Conservation (phyloP, 1,284 basidiomycete species). For the Fomitopsis palustris region DNA sequence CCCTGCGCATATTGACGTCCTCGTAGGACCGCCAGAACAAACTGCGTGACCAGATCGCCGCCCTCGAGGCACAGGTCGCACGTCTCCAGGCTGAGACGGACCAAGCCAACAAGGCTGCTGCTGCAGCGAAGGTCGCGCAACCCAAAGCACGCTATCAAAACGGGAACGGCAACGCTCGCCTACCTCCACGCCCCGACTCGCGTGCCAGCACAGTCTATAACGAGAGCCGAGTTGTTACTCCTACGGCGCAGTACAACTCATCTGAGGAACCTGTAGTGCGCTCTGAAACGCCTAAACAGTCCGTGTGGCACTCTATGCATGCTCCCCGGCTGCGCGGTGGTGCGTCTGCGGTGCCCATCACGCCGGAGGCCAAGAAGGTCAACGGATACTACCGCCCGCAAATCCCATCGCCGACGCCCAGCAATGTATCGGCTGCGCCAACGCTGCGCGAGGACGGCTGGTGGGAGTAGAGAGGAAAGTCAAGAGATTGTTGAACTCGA, state of each 20-base stretch:
- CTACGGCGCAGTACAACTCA: conserved; percentile 27
- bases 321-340: conserved; percentile 43
- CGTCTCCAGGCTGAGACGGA: conserved; percentile 59
- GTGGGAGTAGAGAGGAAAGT: conserved; percentile 38
- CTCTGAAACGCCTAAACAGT: conserved; percentile 45
- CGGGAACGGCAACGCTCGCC: conserved; percentile 33
- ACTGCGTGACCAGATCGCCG: conserved; percentile 60
- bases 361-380: conserved; percentile 35
- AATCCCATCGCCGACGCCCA: conserved; percentile 68
- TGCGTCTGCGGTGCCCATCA: conserved; percentile 19
- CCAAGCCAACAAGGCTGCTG: conserved; percentile 41
- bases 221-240: conserved; percentile 39
- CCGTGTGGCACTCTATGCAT: conserved; percentile 75
- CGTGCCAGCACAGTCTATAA: conserved; percentile 59
- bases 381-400: conserved; percentile 27
- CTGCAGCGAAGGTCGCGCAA: conserved; percentile 22
- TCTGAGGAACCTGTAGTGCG: conserved; percentile 23
- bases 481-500: background rate
- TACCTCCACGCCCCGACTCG: conserved; percentile 60
- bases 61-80: conserved; percentile 60
- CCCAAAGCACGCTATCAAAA: conserved; percentile 22
- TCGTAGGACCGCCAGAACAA: conserved; percentile 65
- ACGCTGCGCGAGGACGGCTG: conserved; percentile 73
- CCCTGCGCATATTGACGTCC: conserved; percentile 3
- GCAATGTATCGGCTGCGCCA: conserved; percentile 65